These are phyloP conservation scores for Conringia planisiliqua DNA, from an alignment of 345 rosid species.

Conservation along the genomic window DNA sequence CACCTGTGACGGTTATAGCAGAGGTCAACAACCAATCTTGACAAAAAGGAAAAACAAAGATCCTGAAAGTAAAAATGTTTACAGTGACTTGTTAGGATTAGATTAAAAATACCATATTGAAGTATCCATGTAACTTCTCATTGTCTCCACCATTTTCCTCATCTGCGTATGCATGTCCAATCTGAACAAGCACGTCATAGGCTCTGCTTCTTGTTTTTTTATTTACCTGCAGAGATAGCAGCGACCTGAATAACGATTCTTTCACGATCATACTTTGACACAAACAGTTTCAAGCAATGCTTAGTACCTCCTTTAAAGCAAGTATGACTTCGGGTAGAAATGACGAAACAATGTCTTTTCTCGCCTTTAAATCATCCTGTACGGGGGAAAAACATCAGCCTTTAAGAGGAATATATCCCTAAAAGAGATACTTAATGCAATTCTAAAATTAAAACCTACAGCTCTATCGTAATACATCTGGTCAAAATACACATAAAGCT, in stretches of 20 bases:
- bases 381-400: background rate
- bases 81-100: background rate
- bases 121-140: constrained; percentile 68
- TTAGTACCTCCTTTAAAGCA: constrained; percentile 88
- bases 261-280: constrained; percentile 6
- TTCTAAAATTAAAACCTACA: background rate
- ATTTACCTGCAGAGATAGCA: constrained; percentile 55
- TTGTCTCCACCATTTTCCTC: constrained; percentile 75
- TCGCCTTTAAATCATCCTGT: constrained; percentile 65
- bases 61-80: background rate
- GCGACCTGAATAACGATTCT: constrained; percentile 7
- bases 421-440: background rate
- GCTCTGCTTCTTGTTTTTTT: constrained; percentile 94
- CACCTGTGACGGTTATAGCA: constrained; percentile 43
- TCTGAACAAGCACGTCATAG: constrained; percentile 86
- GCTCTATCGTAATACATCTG: background rate
- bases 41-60: constrained; percentile 2
- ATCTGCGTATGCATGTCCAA: constrained; percentile 90
- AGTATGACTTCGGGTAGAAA: constrained; percentile 87
- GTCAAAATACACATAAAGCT: constrained; percentile 15
- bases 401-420: background rate
- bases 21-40: constrained; percentile 2
- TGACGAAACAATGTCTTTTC: constrained; percentile 52
- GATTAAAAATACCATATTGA: constrained; percentile 60
- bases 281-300: constrained; percentile 11